phyloP scores from a whole-genome alignment of 2,329 filamentous ascomycete species.

The Neurospora crassa region DNA sequence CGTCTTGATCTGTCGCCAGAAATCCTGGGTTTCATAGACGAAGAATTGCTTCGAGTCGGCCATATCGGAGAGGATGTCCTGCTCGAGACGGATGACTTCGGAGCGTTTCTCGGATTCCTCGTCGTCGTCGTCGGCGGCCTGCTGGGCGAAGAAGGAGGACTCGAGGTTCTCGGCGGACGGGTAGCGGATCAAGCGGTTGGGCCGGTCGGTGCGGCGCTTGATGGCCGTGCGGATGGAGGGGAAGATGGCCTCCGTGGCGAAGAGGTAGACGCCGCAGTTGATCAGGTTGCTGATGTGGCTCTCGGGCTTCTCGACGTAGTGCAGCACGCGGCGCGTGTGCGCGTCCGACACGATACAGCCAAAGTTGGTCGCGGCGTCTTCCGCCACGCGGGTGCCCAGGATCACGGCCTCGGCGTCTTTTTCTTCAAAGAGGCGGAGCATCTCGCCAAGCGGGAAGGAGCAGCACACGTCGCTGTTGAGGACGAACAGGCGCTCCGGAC shows the following conservation, averaged over 20 bases:
- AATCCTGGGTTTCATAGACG: conserved; percentile 97
- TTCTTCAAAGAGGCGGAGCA: conserved; percentile 89
- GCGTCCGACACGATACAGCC: conserved; percentile 94
- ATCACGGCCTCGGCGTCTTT: conserved; percentile 96
- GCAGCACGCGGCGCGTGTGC: conserved; percentile 88
- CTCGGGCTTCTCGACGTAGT: conserved; percentile 99
- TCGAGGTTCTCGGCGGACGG: conserved; percentile 92
- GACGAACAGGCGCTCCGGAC: conserved; percentile 91
- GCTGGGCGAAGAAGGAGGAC: conserved; percentile 40
- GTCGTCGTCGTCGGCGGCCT: conserved; percentile 45
- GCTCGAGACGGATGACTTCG: conserved; percentile 87
- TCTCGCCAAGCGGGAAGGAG: conserved; percentile 90
- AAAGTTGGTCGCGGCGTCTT: conserved; percentile 91
- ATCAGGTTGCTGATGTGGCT: conserved; percentile 96
- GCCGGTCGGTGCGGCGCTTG: conserved; percentile 87
- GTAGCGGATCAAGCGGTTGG: conserved; percentile 77
- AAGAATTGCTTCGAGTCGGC: conserved; percentile 98
- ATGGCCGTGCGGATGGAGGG: conserved; percentile 89
- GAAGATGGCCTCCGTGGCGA: conserved; percentile 92
- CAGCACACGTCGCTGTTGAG: conserved; percentile 98
- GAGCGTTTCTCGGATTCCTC: conserved; percentile 69
- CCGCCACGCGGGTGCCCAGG: conserved; percentile 80
- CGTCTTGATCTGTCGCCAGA: conserved; percentile 99
- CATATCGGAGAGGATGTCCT: conserved; percentile 91
- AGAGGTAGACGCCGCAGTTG: conserved; percentile 98